These are phyloP conservation scores for Fusarium brevicatenulatum DNA, from an alignment of 2,329 filamentous ascomycete genomes.

Conservation along the genomic window DNA sequence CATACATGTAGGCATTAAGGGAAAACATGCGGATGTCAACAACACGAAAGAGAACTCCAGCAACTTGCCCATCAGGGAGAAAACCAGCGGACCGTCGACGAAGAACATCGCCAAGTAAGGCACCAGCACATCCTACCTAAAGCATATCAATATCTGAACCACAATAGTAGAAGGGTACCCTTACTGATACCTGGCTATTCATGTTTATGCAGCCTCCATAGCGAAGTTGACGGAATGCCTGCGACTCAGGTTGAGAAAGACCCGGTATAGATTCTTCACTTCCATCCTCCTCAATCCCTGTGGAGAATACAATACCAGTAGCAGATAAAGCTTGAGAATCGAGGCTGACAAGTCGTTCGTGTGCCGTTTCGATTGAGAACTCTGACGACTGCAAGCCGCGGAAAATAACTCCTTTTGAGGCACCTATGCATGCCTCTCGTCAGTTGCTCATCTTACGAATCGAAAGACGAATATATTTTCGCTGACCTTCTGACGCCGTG, in stretches of 20 bases:
- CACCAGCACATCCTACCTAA: constrained; percentile 85
- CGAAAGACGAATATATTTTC: not conserved
- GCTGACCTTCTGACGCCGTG: constrained; percentile 22
- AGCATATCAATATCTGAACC: constrained; percentile 10
- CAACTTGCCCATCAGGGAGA: constrained; percentile 67
- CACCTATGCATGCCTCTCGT: not conserved
- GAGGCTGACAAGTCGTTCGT: constrained; percentile 68
- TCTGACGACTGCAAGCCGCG: constrained; percentile 77
- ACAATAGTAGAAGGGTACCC: not conserved
- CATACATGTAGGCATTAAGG: constrained; percentile 73
- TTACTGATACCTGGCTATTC: constrained; percentile 75
- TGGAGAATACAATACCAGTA: constrained; percentile 37
- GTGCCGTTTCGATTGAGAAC: constrained; percentile 75
- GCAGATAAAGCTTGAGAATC: constrained; percentile 18
- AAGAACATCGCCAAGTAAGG: constrained; percentile 81
- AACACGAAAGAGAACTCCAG: constrained; percentile 65
- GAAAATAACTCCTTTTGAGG: constrained; percentile 53
- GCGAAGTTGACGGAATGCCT: constrained; percentile 70
- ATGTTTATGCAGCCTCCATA: constrained; percentile 78
- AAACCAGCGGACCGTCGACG: constrained; percentile 67
- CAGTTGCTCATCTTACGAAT: not conserved
- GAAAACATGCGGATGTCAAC: constrained; percentile 78
- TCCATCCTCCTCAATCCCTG: constrained; percentile 6
- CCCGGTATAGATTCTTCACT: constrained; percentile 48
- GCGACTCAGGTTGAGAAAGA: constrained; percentile 56